Evolutionary conservation across 73 alveolate genomes (phyloP), one percentile per base, ranked within the genome.

Genomic region (Urostyla sp.): DNA sequence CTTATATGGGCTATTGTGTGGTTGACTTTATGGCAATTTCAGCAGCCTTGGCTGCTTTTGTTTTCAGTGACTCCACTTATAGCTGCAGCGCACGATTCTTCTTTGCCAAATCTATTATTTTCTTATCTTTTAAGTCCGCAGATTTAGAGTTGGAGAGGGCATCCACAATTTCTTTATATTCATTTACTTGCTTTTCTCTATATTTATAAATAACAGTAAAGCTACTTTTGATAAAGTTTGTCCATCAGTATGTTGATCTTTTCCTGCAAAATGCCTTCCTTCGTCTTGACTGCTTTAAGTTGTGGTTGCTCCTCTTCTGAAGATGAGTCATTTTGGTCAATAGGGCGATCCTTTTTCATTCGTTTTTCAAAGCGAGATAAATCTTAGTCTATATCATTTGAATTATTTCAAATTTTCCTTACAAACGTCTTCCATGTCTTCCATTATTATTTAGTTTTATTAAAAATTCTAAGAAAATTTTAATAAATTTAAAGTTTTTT

Each of bases 31-130:
- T 30, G 30, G 84, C 92, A 21, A 77, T 54, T 59, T 84, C 84
- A 54, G 84, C 78, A 1, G 92, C 92, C 34, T 81, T 84, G 7
- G 92, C 92, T 4, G 92, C 92, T 27, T 84, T 84, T 21, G 75
- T 84, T 38, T 84, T 84, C 61, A 84, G 51, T n/a, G 66, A 35
- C 35, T 84, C 92, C 13, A 75, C 77, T 31, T 67, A 18, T 0
- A 84, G 44, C 20, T 73, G 30, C 30, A 75, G 53, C 15, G 85
- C 78, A 36, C 86, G 38, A 32, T 84, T 84, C 72, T 84, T 84
- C 73, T 76, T 77, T 1, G 92, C 87, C 0, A 84, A 30, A 24
- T 84, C 92, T 21, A 84, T 40, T 1, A 84, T 54, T 67, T 84
- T 84, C 77, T 60, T 84, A 56, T 84, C 92, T 46, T 84, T 84